A percentile compares a stretch with the other conserved stretches of the same genome.
phyloP scores from a whole-genome alignment of 345 rosid genomes.

The Citrus maxima region DNA sequence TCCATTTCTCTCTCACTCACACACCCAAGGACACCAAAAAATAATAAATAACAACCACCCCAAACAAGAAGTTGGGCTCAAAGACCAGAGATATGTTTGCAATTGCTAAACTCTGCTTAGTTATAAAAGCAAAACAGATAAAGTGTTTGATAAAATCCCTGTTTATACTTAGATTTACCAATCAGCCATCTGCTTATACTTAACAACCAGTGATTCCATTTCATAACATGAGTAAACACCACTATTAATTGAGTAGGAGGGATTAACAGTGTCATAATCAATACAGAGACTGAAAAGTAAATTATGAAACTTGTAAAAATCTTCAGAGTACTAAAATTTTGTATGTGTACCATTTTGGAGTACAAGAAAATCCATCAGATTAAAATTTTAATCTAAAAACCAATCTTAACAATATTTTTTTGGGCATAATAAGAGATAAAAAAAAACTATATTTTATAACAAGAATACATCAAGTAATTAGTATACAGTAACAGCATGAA shows the following conservation, averaged over 20 bases:
- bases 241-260: background rate
- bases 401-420: background rate
- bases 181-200: background rate
- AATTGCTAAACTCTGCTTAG: background rate
- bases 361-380: background rate
- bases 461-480: background rate
- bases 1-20: background rate
- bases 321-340: background rate
- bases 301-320: background rate
- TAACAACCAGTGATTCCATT: background rate
- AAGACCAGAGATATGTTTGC: background rate
- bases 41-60: background rate
- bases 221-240: background rate
- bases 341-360: background rate
- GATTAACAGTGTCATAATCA: background rate
- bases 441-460: background rate
- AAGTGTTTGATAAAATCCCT: background rate
- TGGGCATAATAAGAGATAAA: background rate
- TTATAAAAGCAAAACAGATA: background rate
- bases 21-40: background rate
- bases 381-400: background rate
- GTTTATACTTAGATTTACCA: background rate
- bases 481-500: background rate
- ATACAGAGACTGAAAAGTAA: background rate
- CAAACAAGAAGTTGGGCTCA: background rate